Evolutionary conservation across 352 stramenopile species (phyloP), one percentile per base, ranked within the genome.

Genomic region (Globisporangium nodosum): DNA sequence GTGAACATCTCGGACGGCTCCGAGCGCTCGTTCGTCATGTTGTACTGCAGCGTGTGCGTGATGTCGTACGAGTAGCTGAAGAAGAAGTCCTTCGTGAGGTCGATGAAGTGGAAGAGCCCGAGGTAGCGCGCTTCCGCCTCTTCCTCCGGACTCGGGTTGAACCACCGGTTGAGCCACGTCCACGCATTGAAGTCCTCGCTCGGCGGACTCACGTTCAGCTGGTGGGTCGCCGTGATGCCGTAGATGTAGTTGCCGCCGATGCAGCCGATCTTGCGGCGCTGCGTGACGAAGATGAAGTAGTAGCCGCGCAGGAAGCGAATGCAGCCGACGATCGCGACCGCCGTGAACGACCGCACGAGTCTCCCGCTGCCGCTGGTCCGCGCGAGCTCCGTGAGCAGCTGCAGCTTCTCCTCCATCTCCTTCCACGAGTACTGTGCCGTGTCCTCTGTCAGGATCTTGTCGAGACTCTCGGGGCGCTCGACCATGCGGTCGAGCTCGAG

Each of bases 51-150:
- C 51, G 89, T 97, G 65, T 97, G 84, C 18, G 97, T 99, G 49
- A 99, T 81, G 63, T 99, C 96, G 67, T 99, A 99, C 49, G 94
- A 98, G 68, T 99, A 99, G 53, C 85, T 98, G 71, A 99, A 99
- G 79, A 96, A 99, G 68, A 99, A 99, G 64, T 99, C 97, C 64
- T 99, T 99, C 8, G 96, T 98, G 20, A 99, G 79, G 68, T 99
- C 97, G 46, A 99, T 79, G 53, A 99, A 98, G 66, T 99, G 96
- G 66, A 99, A 99, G 0, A 99, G 72, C 0, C 87, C 90, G 50
- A 99, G 78, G 76, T 99, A 99, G 7, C 85, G 71, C 40, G 82
- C 83, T 52, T 96, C 86, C 3, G 85, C 86, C 52, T 93, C 82
- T 63, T 96, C 86, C 42, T 92, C 79, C 3, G 85, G 71, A 49